Evolutionary conservation across 257 asterid species (phyloP), one percentile per base, ranked within the genome.

Genomic region (Plantago ovata): DNA sequence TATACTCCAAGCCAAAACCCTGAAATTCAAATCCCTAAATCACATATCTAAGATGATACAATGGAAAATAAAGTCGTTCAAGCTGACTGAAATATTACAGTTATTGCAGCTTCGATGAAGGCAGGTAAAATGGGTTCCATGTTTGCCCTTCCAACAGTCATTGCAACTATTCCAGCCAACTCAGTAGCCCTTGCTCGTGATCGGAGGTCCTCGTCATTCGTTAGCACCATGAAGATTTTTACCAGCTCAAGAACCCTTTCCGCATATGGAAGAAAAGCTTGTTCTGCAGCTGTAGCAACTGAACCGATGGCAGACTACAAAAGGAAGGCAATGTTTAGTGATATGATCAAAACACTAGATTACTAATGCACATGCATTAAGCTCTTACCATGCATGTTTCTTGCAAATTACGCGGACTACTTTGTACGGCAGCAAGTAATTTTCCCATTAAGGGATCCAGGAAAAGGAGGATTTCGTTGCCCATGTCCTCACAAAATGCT

Each of bases 401-500:
- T 77, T 87, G 96, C 77, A 87, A 79, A 81, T 92, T 83, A 24
- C 93, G 95, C 13, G 92, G 72, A 72, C 90, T 87, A 73, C 57
- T 83, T 70, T 88, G 96, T 61, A 92, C 93, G 61, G 95, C 84
- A 13, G 79, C 78, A 44, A 88, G 85, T 69, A 92, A 76, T 69
- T 80, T 93, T 62, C 68, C 94, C 97, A 93, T 84, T 79, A 93
- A 77, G 69, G 95, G 87, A 70, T 89, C 95, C 72, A 89, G 62
- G 74, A 82, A 93, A 38, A 97, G 96, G 77, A 93, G 94, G 71
- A 93, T 93, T 76, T 84, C 99, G 39, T 84, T 95, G 3, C 95
- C 99, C 99, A 93, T 93, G 67, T 93, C 70, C 94, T 93, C 99
- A 77, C 97, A 89, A 77, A 93, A 93, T 67, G 99, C 97, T 36